Base-by-base conservation (phyloP, 257 asterid genomes). In the Gynochthodes officinalis region DNA sequence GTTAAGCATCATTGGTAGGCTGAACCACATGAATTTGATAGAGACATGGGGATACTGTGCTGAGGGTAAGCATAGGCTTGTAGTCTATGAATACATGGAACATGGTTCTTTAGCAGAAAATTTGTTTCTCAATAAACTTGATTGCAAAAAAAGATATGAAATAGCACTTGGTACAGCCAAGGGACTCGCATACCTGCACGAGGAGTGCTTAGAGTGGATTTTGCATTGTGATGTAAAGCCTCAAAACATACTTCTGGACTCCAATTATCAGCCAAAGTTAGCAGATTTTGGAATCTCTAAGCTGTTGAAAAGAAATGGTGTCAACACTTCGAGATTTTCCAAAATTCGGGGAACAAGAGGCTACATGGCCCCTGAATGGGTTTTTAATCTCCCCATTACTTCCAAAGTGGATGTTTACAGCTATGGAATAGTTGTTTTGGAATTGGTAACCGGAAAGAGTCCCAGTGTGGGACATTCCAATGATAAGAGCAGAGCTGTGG, bases 281-380 rank as follows among this genome's bases (percentile, higher is more conserved):
- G 84, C 83, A 16, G 88, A 84, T 75, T 84, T 84, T 67, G 86
- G 88, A 5, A 76, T 84, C 0, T 77, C 88, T 0, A 82, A 77
- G 57, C 52, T 79, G 19, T 9, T 82, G 23, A 73, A 40, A 1
- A 60, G 83, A 64, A 65, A 54, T 39, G 76, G 71, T 1, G 37
- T n/a, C 35, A 53, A 25, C 6, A 43, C 65, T 30, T 44, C 72
- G 1, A 77, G 55, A 3, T 64, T 79, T 62, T 77, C 86, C 0
- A 76, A 28, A 16, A 82, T 82, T 13, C 52, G 84, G 59, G 88
- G 88, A 13, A 84, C 84, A 8, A 78, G 80, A 73, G 88, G 69
- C n/a, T 64, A 64, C 35, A 81, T 84, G 85, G 88, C 88, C 21
- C 86, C 86, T 7, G 86, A 84, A 72, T 84, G 88, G 88, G 73